Percentiles rank a stretch among this genome's conserved stretches.
These are phyloP conservation scores for Kernera saxatilis DNA, from an alignment of 345 rosid genomes.

Conservation along the genomic window DNA sequence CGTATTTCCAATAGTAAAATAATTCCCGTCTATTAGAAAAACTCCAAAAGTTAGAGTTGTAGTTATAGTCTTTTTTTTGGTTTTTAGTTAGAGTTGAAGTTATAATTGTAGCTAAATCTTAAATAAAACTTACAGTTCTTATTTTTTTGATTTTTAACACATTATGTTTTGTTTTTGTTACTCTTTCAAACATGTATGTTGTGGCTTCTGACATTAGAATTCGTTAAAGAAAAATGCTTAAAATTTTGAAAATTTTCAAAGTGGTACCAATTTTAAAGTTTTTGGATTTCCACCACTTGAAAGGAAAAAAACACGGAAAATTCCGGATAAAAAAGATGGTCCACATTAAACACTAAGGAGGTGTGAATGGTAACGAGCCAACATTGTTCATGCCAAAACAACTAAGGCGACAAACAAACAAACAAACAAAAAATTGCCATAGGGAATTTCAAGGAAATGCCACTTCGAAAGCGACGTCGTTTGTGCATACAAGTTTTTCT, in stretches of 20 bases:
- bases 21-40: neutral
- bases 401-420: neutral
- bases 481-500: slow-evolving; percentile 4
- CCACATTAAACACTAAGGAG: slow-evolving; percentile 12
- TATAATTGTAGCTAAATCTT: too few relatives aligned
- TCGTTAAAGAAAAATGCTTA: neutral
- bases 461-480: slow-evolving; percentile 17
- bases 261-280: slow-evolving; percentile 24
- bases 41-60: neutral
- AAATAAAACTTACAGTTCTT: neutral
- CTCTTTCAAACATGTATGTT: neutral
- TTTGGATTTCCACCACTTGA: neutral
- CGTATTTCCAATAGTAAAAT: neutral
- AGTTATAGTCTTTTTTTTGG: too few relatives aligned
- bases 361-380: slow-evolving; percentile 25
- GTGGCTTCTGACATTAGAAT: neutral
- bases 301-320: neutral
- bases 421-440: neutral
- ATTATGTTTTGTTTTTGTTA: too few relatives aligned
- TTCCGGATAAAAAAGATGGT: neutral
- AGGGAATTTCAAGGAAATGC: neutral
- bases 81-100: neutral
- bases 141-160: too few relatives aligned
- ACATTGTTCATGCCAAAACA: slow-evolving; percentile 21
- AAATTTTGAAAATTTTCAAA: neutral